These are phyloP conservation scores for Lentinula boryana DNA, from an alignment of 768 basidiomycete species.

Conservation along the genomic window DNA sequence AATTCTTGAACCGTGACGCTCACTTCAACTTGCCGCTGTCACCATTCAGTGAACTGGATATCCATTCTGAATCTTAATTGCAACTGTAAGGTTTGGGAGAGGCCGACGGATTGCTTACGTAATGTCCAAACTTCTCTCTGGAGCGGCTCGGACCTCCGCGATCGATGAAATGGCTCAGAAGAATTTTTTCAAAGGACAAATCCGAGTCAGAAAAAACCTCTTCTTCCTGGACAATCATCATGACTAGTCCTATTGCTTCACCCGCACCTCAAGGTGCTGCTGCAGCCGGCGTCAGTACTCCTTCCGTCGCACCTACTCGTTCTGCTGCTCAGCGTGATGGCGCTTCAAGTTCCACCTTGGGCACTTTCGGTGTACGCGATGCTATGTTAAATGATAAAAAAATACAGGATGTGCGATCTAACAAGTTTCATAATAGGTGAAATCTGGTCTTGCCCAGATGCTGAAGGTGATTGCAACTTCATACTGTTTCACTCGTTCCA, in stretches of 20 bases:
- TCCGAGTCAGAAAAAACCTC: constrained; percentile 5
- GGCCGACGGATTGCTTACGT: neutral
- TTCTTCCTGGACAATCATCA: constrained; percentile 1
- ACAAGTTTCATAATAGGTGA: constrained; percentile 37
- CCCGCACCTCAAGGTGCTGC: constrained; percentile 1
- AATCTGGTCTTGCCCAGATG: constrained; percentile 76
- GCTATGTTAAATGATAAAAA: neutral
- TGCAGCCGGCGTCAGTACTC: constrained; percentile 1
- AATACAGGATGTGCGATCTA: neutral
- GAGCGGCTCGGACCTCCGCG: neutral
- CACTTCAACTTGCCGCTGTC: neutral
- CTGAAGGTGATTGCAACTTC: constrained; percentile 42
- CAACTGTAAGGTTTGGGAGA: too few relatives aligned
- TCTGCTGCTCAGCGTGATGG: constrained; percentile 30
- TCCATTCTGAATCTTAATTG: too few relatives aligned
- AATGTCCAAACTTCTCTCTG: neutral
- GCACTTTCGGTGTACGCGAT: constrained; percentile 46
- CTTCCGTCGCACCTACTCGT: constrained; percentile 30
- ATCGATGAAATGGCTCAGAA: neutral
- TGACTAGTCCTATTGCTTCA: constrained; percentile 4
- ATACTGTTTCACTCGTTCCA: neutral
- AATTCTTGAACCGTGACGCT: too few relatives aligned
- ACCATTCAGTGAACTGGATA: too few relatives aligned
- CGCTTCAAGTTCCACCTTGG: constrained; percentile 30
- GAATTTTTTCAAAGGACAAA: neutral